A percentile compares a stretch with the other conserved stretches of the same genome.
These are phyloP conservation scores for Pseudogymnoascus sp. DNA, from an alignment of 2,329 filamentous ascomycete genomes.

Conservation along the genomic window DNA sequence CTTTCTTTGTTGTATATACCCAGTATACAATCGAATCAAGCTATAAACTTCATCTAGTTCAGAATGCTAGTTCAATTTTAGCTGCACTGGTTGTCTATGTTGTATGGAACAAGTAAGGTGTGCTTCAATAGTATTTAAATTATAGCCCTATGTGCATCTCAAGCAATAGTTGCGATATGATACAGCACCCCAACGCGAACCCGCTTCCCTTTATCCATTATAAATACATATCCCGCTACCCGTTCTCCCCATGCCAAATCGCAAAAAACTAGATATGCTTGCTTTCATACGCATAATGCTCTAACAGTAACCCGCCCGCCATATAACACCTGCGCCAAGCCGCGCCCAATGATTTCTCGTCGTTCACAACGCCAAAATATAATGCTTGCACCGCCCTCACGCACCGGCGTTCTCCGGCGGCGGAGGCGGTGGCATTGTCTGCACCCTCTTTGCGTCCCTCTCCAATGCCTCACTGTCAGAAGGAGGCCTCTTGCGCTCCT, in stretches of 20 bases:
- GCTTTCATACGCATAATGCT: background rate
- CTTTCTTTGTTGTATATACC: background rate
- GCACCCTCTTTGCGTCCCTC: slow-evolving; percentile 23
- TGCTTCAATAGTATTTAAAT: background rate
- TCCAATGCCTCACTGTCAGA: slow-evolving; percentile 20
- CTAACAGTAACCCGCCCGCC: background rate
- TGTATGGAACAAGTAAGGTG: background rate
- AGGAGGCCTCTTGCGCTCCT: slow-evolving; percentile 22
- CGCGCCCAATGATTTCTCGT: background rate
- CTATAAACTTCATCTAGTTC: background rate
- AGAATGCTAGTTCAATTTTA: background rate
- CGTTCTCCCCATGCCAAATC: background rate
- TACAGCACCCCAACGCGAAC: background rate
- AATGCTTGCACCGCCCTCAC: background rate
- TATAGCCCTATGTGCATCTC: slow-evolving; percentile 3
- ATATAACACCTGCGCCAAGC: background rate
- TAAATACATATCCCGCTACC: background rate
- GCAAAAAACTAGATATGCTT: background rate
- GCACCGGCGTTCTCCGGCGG: background rate
- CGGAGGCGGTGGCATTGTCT: slow-evolving; percentile 6
- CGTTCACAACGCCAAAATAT: slow-evolving; percentile 1
- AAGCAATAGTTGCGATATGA: background rate
- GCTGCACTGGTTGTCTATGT: background rate
- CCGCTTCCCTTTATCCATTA: background rate
- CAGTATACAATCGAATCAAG: background rate